Conservation (phyloP, 169 alveolate genomes). For the Amoebophrya sp. region DNA sequence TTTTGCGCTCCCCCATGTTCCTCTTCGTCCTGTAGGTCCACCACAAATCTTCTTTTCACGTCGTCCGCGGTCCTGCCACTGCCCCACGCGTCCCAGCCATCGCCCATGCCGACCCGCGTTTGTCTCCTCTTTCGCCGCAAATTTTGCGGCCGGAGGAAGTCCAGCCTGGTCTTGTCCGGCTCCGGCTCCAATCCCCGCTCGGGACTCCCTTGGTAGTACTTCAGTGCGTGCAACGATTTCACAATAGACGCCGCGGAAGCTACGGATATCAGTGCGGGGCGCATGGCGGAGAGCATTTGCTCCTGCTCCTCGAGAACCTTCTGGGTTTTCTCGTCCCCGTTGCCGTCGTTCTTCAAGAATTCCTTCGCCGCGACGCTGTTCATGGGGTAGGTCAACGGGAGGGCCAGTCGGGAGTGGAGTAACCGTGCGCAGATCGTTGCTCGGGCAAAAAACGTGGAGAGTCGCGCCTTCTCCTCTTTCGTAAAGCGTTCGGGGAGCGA, state of each 20-base stretch:
- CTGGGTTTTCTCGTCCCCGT: too few species aligned
- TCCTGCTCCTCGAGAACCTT: neutral
- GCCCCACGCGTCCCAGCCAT: neutral
- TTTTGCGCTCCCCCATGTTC: too few species aligned
- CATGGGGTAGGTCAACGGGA: conserved; percentile 59
- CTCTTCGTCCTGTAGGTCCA: neutral
- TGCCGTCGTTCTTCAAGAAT: neutral
- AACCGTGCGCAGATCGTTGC: conserved; percentile 52
- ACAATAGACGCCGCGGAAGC: neutral
- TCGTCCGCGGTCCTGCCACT: neutral
- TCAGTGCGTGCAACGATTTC: conserved; percentile 20
- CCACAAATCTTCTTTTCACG: neutral
- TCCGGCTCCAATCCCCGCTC: neutral
- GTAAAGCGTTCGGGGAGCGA: too few species aligned
- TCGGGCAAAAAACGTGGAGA: conserved; percentile 44
- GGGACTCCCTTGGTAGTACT: neutral
- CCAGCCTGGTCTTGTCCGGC: conserved; percentile 34
- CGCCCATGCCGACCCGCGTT: conserved; percentile 9
- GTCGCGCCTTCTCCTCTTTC: too few species aligned
- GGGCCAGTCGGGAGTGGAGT: conserved; percentile 56
- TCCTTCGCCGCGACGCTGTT: conserved; percentile 15
- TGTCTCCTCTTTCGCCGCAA: neutral
- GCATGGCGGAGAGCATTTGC: neutral
- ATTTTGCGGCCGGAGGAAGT: conserved; percentile 57
- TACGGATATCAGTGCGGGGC: conserved; percentile 24